These are phyloP conservation scores for Chlamydomonas schloesseri DNA, from an alignment of 139 green algal genomes.

Conservation along the genomic window DNA sequence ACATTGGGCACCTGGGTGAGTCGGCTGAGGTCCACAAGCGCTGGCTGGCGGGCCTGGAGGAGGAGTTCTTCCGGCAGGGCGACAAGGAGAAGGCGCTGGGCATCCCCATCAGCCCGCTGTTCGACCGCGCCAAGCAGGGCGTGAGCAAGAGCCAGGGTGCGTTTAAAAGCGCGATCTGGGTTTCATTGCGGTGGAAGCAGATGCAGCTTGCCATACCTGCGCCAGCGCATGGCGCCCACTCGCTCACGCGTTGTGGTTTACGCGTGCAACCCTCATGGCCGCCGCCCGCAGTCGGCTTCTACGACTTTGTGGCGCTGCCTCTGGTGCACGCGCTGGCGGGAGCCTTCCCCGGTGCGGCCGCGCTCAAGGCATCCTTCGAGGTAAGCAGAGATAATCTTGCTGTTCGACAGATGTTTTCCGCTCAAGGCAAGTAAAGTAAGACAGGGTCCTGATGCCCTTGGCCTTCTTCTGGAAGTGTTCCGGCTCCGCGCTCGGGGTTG, in stretches of 20 bases:
- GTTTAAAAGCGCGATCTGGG: no score
- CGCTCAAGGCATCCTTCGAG: neutral
- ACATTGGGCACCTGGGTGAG: slow-evolving; percentile 59
- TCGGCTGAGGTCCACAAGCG: slow-evolving; percentile 52
- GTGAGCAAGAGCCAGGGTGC: slow-evolving; percentile 69
- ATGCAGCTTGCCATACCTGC: no score
- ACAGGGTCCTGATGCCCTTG: no score
- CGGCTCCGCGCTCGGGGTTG: no score
- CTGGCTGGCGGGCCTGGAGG: slow-evolving; percentile 29
- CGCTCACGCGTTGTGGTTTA: no score
- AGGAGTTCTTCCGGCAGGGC: slow-evolving; percentile 70
- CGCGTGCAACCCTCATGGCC: neutral
- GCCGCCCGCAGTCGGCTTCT: slow-evolving; percentile 36
- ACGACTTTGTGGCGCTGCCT: slow-evolving; percentile 44
- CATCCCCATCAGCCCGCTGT: slow-evolving; percentile 54
- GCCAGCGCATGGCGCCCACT: no score
- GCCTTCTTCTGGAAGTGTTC: no score
- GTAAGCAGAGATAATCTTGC: no score
- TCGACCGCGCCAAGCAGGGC: slow-evolving; percentile 63
- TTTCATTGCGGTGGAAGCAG: no score
- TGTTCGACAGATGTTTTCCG: no score
- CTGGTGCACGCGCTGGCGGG: slow-evolving; percentile 15
- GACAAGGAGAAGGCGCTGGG: slow-evolving; percentile 53
- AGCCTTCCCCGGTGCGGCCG: slow-evolving; percentile 23
- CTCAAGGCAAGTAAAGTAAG: no score